phyloP scores from a whole-genome alignment of 2,329 filamentous ascomycete genomes.

The Myriosclerotinia scirpicola region DNA sequence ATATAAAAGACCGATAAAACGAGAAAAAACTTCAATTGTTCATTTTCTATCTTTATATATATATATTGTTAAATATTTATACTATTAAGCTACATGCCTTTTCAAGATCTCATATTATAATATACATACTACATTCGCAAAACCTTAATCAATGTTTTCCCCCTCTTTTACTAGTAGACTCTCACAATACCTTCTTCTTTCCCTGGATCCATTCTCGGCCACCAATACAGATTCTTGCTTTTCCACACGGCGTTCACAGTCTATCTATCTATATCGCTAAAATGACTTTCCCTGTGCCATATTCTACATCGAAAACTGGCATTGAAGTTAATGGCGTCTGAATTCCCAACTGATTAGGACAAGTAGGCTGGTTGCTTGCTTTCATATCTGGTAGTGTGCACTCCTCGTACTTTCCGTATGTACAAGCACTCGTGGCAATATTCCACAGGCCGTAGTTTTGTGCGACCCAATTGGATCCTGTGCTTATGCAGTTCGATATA shows the following conservation, averaged over 20 bases:
- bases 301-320: neutral
- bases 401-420: slow-evolving; percentile 6
- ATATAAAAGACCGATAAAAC: too few relatives aligned
- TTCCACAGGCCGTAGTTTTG: slow-evolving; percentile 5
- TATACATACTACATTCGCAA: too few relatives aligned
- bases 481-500: neutral
- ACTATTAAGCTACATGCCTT: too few relatives aligned
- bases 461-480: neutral
- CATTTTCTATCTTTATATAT: too few relatives aligned
- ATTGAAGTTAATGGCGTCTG: slow-evolving; percentile 1
- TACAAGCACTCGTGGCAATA: slow-evolving; percentile 1
- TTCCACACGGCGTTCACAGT: neutral
- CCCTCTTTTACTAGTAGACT: neutral
- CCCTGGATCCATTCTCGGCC: neutral
- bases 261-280: neutral
- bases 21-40: too few relatives aligned
- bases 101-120: too few relatives aligned
- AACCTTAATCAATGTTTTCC: neutral
- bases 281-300: slow-evolving; percentile 1
- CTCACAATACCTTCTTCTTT: neutral
- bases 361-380: neutral
- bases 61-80: too few relatives aligned
- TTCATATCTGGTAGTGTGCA: slow-evolving; percentile 8
- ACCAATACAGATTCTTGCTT: neutral
- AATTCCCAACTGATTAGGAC: neutral